Percentiles rank a stretch among this genome's conserved stretches.
These are phyloP conservation scores for Boletus rufocinnamomeus DNA, from an alignment of 768 basidiomycete species.

Conservation along the genomic window DNA sequence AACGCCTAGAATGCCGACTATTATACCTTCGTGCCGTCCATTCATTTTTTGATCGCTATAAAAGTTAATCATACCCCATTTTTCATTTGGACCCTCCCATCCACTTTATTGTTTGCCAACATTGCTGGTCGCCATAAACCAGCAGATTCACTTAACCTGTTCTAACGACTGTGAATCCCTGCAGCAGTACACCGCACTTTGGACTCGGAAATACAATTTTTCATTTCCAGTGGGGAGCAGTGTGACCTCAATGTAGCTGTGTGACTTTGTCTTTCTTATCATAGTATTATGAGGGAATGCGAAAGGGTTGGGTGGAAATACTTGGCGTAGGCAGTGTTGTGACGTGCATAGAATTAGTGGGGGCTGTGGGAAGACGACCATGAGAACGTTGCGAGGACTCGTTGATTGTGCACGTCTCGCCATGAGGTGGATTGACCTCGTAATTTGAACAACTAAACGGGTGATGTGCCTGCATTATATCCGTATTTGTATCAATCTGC, in stretches of 20 bases:
- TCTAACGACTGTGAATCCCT: background rate
- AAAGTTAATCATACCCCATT: conserved; percentile 19
- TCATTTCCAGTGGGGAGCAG: background rate
- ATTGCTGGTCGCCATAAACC: background rate
- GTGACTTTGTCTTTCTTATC: background rate
- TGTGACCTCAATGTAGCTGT: background rate
- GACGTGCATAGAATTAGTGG: background rate
- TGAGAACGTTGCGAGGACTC: background rate
- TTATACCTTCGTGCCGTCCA: conserved; percentile 7
- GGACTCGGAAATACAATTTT: background rate
- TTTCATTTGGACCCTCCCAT: background rate
- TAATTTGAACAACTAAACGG: background rate
- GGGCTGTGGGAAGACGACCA: background rate
- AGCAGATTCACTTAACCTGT: conserved; percentile 1
- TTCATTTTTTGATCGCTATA: conserved; percentile 19
- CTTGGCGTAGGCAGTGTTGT: background rate
- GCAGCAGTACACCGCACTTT: background rate
- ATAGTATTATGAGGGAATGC: background rate
- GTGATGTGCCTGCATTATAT: background rate
- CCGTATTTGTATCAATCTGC: background rate
- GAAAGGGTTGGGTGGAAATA: background rate
- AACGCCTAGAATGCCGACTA: conserved; percentile 10
- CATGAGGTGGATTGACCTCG: background rate
- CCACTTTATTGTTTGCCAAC: background rate
- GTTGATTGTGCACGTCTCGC: background rate